Conservation (phyloP, 306 rosid genomes). For the Biancaea sappan region DNA sequence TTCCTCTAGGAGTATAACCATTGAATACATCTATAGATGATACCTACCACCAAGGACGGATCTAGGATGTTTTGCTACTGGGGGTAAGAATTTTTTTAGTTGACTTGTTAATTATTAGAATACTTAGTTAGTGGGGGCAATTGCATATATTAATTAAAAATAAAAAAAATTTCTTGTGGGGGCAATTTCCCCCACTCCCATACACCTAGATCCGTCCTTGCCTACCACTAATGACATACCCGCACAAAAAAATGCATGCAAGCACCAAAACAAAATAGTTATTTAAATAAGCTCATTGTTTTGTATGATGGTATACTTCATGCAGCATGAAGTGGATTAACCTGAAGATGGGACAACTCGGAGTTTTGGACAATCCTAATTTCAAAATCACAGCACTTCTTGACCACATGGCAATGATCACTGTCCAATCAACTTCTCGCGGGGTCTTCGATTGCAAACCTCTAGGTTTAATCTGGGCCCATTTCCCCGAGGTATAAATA, state of each 20-base stretch:
- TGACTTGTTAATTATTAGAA: too few species aligned
- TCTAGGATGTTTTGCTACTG: too few species aligned
- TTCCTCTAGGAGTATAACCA: not conserved
- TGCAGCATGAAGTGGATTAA: constrained; percentile 93
- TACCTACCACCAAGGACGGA: too few species aligned
- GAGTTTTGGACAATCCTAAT: constrained; percentile 89
- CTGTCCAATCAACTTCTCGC: constrained; percentile 77
- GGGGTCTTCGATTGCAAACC: constrained; percentile 98
- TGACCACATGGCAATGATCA: constrained; percentile 93
- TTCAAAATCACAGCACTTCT: constrained; percentile 92
- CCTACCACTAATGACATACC: not conserved
- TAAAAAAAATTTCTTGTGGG: too few species aligned
- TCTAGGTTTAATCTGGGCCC: constrained; percentile 95
- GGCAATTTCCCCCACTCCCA: too few species aligned
- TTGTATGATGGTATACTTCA: constrained; percentile 11
- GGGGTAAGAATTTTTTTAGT: too few species aligned
- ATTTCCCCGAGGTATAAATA: constrained; percentile 76
- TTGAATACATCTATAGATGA: not conserved
- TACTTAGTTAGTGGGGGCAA: too few species aligned
- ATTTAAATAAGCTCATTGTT: not conserved
- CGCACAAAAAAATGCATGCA: not conserved
- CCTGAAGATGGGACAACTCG: constrained; percentile 93
- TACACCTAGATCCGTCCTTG: too few species aligned
- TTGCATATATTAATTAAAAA: too few species aligned
- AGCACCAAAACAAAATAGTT: not conserved